phyloP scores from a whole-genome alignment of 139 green algal genomes.

The Chlamydomonas asymmetrica region DNA sequence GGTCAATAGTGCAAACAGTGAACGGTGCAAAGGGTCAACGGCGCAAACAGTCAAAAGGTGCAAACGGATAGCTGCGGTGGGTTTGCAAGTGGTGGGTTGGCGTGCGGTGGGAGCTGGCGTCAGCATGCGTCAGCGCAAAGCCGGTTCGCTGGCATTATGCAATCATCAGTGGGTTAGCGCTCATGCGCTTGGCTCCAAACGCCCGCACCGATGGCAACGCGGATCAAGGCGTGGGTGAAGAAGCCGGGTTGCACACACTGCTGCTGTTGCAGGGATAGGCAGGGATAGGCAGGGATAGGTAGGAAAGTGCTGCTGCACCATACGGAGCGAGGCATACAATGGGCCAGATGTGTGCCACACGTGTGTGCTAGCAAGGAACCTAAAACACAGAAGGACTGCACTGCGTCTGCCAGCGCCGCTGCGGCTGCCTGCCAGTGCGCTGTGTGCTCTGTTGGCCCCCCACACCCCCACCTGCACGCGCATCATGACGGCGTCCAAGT shows the following conservation, averaged over 20 bases:
- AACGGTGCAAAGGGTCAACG: background rate
- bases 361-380: background rate
- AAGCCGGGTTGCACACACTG: no score
- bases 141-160: no score
- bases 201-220: no score
- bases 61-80: background rate
- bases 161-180: no score
- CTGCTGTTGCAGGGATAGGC: no score
- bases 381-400: background rate
- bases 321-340: background rate
- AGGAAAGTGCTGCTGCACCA: no score
- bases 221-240: no score
- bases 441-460: no score
- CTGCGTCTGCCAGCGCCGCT: background rate
- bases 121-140: background rate
- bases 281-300: no score
- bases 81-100: background rate
- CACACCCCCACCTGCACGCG: slow-evolving; percentile 19
- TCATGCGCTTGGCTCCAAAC: no score
- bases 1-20: background rate
- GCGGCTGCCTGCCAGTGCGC: background rate
- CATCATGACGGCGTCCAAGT: slow-evolving; percentile 6
- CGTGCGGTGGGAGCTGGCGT: background rate
- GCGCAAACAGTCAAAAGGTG: no score
- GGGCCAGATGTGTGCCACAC: background rate